phyloP scores from a whole-genome alignment of 2,329 filamentous ascomycete species.

The Penicillium digitatum region DNA sequence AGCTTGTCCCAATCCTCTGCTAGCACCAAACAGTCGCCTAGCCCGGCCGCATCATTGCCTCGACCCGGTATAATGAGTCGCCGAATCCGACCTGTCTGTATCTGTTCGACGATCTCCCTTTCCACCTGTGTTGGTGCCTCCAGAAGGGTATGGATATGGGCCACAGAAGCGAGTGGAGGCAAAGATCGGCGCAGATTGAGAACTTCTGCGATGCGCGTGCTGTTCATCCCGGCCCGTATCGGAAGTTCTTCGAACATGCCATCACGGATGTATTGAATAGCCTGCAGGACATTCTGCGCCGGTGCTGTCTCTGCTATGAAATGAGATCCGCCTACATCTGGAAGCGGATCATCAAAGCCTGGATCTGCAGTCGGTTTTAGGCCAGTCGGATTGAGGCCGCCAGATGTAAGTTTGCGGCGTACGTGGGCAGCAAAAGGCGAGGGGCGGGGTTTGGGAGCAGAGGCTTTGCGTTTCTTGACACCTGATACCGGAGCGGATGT shows the following conservation, averaged over 20 bases:
- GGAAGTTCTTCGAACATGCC: constrained; percentile 57
- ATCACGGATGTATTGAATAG: constrained; percentile 50
- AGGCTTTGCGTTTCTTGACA: constrained; percentile 40
- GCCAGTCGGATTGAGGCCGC: constrained; percentile 26
- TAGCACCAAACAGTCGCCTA: constrained; percentile 57
- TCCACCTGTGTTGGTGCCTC: constrained; percentile 56
- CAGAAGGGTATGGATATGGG: constrained; percentile 58
- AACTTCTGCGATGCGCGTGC: constrained; percentile 56
- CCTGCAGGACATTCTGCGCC: constrained; percentile 50
- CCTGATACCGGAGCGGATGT: constrained; percentile 48
- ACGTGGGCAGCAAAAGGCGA: constrained; percentile 43
- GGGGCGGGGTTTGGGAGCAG: constrained; percentile 27
- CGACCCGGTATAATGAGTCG: constrained; percentile 55
- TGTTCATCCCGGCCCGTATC: constrained; percentile 57
- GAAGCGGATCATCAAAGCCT: constrained; percentile 40
- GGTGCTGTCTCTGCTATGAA: constrained; percentile 47
- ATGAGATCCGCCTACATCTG: constrained; percentile 50
- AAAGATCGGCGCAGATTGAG: constrained; percentile 54
- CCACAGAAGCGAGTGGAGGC: constrained; percentile 57
- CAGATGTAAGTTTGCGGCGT: constrained; percentile 39
- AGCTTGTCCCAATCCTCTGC: constrained; percentile 51
- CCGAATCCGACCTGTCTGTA: constrained; percentile 50
- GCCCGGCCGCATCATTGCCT: constrained; percentile 52
- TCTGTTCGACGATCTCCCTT: constrained; percentile 54
- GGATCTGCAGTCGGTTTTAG: constrained; percentile 25